Evolutionary conservation across 495 filamentous ascomycete species (phyloP), one percentile per base, ranked within the genome.

Genomic region (Penicillium mononematosum): DNA sequence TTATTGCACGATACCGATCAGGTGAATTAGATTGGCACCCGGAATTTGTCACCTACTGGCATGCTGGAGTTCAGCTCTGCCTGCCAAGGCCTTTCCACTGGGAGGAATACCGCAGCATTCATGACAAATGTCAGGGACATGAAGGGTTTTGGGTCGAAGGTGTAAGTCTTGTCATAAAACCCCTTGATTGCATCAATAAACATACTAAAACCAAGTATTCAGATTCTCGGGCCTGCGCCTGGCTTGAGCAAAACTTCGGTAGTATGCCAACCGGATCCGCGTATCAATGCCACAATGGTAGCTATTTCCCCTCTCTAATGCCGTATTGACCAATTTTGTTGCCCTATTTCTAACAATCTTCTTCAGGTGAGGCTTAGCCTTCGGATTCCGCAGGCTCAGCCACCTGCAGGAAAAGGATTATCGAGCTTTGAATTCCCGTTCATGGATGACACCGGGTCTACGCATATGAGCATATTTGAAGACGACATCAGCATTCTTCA

Each of bases 81-180:
- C 5, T 20, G n/a, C 51, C 58, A 4, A 43, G 58, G 22, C 45
- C 51, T 22, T 49, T 55, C 27, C 6, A 50, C 20, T 50, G 27
- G 45, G 45, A 50, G 19, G 45, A 55, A 20, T 50, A 43, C 22
- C 27, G 48, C 16, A 9, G 11, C n/a, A 27, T 59, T 5, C 43
- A 45, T 9, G 29, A 16, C 10, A 24, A 49, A 12, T 24, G 44
- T 3, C 12, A 45, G 1, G 58, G 45, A 3, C 29, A 36, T 14
- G 19, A 32, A 16, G 38, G 38, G 5, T 59, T 59, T 20, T 54
- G 50, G 50, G 50, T 59, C n/a, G 50, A 59, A 48, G 50, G 57
- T n/a, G 57, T 54, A 54, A 52, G 49, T 50, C 24, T n/a, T 44
- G 7, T 6, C 42, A 22, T n/a, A 14, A 25, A 11, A 1, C 42